phyloP scores from a whole-genome alignment of 23 red algal species.

The Gracilaria gracilis region DNA sequence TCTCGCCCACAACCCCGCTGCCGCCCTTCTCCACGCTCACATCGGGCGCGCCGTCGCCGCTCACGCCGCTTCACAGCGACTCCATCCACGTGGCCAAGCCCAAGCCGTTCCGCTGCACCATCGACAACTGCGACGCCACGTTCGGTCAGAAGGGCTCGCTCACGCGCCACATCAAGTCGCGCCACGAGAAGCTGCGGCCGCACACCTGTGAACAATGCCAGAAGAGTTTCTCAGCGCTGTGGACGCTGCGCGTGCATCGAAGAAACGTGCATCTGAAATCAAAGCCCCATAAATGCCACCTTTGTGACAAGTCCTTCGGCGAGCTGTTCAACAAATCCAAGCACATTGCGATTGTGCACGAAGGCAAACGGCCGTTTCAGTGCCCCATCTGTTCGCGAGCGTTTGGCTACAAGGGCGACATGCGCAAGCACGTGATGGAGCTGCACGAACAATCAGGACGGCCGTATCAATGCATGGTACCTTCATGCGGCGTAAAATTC shows the following conservation, averaged over 20 bases:
- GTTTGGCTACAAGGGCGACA: constrained; percentile 79
- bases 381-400: constrained; percentile 69
- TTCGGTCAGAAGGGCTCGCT: constrained; percentile 86
- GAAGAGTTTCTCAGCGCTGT: constrained; percentile 74
- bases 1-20: not conserved
- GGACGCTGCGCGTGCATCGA: constrained; percentile 74
- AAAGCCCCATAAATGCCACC: constrained; percentile 71
- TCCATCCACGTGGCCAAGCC: not conserved
- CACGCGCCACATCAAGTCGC: constrained; percentile 62
- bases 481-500: constrained; percentile 73
- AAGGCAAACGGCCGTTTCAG: constrained; percentile 65
- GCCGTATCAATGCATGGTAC: constrained; percentile 61
- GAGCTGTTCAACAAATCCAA: constrained; percentile 79
- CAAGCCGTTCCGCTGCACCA: constrained; percentile 60
- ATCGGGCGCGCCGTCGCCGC: constrained; percentile 4
- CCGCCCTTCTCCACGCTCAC: constrained; percentile 29
- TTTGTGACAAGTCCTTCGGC: constrained; percentile 77
- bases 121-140: constrained; percentile 53
- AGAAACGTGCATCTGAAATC: constrained; percentile 78
- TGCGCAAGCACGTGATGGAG: constrained; percentile 73
- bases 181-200: constrained; percentile 66
- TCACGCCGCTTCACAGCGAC: not conserved
- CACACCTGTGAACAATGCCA: constrained; percentile 67
- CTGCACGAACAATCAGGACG: constrained; percentile 63
- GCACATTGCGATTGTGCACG: constrained; percentile 74